Evolutionary conservation across 2,329 filamentous ascomycete genomes (phyloP).

Genomic region (Seiridium cupressi): DNA sequence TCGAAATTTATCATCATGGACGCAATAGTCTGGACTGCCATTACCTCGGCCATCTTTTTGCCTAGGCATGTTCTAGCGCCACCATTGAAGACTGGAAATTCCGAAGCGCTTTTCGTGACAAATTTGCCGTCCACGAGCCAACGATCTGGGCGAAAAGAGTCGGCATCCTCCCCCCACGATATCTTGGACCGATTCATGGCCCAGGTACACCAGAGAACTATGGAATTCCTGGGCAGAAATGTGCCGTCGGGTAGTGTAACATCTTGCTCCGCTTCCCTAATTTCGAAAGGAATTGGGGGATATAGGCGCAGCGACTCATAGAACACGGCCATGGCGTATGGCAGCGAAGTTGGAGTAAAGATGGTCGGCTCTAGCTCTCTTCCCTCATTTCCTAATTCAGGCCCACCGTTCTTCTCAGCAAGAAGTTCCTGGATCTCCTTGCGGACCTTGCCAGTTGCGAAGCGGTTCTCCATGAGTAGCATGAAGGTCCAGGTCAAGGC

Average conservation of each 20-base stretch:
- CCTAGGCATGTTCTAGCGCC: slow-evolving; percentile 60
- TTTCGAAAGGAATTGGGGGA: slow-evolving; percentile 65
- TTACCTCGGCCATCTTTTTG: slow-evolving; percentile 62
- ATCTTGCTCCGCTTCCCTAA: slow-evolving; percentile 54
- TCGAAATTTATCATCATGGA: slow-evolving; percentile 49
- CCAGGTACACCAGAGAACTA: slow-evolving; percentile 65
- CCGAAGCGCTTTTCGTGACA: slow-evolving; percentile 45
- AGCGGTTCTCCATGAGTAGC: slow-evolving; percentile 52
- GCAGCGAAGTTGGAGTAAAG: slow-evolving; percentile 42
- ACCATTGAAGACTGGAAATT: slow-evolving; percentile 66
- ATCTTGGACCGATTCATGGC: slow-evolving; percentile 57
- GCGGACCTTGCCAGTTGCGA: slow-evolving; percentile 37
- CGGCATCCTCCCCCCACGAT: slow-evolving; percentile 58
- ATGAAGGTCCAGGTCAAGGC: slow-evolving; percentile 65
- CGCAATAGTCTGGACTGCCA: slow-evolving; percentile 56
- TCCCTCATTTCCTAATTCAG: not conserved
- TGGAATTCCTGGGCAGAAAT: slow-evolving; percentile 48
- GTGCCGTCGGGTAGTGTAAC: slow-evolving; percentile 61
- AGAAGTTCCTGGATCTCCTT: slow-evolving; percentile 35
- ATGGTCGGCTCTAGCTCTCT: slow-evolving; percentile 23
- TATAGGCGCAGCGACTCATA: slow-evolving; percentile 62
- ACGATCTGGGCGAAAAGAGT: slow-evolving; percentile 53
- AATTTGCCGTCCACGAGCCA: slow-evolving; percentile 48
- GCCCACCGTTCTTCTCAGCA: slow-evolving; percentile 7
- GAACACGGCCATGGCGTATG: slow-evolving; percentile 60